Evolutionary conservation across 192 early-diverging fungal genomes (phyloP), one percentile per base, ranked within the genome.

Genomic region (Coemansia sp.): DNA sequence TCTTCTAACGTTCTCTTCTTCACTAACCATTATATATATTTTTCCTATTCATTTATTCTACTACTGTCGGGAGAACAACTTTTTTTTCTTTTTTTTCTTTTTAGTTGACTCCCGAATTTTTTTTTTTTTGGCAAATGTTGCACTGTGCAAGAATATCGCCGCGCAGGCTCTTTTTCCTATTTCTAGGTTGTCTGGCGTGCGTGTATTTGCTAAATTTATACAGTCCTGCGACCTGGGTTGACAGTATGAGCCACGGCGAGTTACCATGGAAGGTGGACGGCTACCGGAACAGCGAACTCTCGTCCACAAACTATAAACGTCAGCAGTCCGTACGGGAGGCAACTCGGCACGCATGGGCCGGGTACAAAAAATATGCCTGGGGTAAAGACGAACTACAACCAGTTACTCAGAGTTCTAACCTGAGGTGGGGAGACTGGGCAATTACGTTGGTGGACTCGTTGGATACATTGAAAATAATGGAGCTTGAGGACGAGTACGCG

Each of bases 381-480:
- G 85, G 85, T 10, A 64, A 69, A 26, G 85, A 86, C 62, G 85
- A 86, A 72, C 64, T 80, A 14, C 67, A 71, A 57, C 85, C 85
- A 16, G 8, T 83, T 14, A 66, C 47, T n/a, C 32, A 64, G 13
- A 63, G 30, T 16, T 68, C 10, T 40, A 83, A 76, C 62, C 23
- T 57, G 16, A 62, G 76, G 50, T 84, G 84, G 79, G 91, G 94
- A 21, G 82, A 86, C 46, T 86, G 93, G 75, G 93, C 93, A 6
- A 87, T 96, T 35, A 93, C 92, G 6, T 87, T 96, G 62, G 76
- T 95, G 5, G 96, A 98, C 68, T 82, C 93, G 3, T 76, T 96
- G 17, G 95, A 97, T 67, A 94, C 95, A 9, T 85, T 95, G 17
- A 75, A 87, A 16, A 72, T 97, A 37, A 92, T 97, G 89, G 89